Evolutionary conservation across 495 filamentous ascomycete genomes (phyloP).

Genomic region (Podospora australis): DNA sequence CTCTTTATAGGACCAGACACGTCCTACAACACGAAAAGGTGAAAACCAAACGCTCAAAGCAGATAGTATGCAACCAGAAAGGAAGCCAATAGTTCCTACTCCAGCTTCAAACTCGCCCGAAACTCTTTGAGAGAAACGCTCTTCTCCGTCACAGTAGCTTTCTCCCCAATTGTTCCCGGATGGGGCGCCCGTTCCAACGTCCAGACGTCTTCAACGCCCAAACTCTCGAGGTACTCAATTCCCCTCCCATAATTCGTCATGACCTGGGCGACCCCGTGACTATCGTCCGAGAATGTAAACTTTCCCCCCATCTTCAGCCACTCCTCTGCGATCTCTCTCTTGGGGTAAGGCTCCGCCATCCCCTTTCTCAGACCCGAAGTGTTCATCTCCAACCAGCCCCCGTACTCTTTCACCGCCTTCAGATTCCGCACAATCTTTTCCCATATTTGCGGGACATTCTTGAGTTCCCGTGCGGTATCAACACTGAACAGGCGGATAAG

Average conservation of each 20-base stretch:
- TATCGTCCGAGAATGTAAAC: conserved; percentile 88
- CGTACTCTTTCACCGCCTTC: conserved; percentile 59
- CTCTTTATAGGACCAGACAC: too few species aligned
- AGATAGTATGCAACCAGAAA: too few species aligned
- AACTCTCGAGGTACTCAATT: conserved; percentile 47
- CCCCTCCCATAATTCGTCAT: conserved; percentile 49
- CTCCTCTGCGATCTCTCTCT: conserved; percentile 63
- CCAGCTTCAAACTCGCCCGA: conserved; percentile 22
- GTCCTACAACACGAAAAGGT: too few species aligned
- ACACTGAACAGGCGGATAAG: conserved; percentile 74
- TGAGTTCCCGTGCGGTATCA: conserved; percentile 54
- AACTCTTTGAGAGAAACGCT: conserved; percentile 27
- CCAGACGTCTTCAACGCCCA: conserved; percentile 46
- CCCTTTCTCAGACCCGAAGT: conserved; percentile 82
- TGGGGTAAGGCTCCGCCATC: conserved; percentile 83
- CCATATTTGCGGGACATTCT: conserved; percentile 57
- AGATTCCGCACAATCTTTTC: conserved; percentile 66
- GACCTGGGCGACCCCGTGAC: conserved; percentile 77
- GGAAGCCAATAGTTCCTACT: too few species aligned
- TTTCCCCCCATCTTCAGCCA: conserved; percentile 57
- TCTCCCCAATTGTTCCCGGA: conserved; percentile 10
- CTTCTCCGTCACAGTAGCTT: conserved; percentile 27
- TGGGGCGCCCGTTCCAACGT: conserved; percentile 32
- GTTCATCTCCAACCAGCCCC: conserved; percentile 84
- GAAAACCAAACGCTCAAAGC: too few species aligned